These are phyloP conservation scores for Coprinopsis sp. DNA, from an alignment of 768 basidiomycete species.

Conservation along the genomic window DNA sequence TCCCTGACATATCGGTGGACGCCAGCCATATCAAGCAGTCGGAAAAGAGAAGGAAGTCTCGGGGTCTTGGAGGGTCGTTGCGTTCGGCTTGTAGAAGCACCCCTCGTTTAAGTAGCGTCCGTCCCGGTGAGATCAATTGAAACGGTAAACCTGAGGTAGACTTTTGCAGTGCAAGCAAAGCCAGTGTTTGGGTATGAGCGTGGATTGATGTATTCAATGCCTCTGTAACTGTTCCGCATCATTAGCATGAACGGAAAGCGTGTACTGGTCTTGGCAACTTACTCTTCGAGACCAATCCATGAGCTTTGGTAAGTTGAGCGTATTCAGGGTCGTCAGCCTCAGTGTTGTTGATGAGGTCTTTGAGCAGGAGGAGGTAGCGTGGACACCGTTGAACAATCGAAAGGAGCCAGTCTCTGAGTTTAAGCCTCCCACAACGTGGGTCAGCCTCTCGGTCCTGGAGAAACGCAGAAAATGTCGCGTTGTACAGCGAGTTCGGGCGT, in stretches of 20 bases:
- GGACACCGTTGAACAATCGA: slow-evolving; percentile 87
- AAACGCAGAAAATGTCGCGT: slow-evolving; percentile 56
- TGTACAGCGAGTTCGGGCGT: slow-evolving; percentile 39
- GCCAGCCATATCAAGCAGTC: slow-evolving; percentile 80
- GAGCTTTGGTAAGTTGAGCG: slow-evolving; percentile 52
- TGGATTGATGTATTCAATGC: slow-evolving; percentile 78
- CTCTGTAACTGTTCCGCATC: slow-evolving; percentile 50
- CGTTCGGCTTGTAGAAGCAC: slow-evolving; percentile 53
- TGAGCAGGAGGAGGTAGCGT: slow-evolving; percentile 77
- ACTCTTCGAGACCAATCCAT: slow-evolving; percentile 75
- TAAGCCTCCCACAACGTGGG: slow-evolving; percentile 66
- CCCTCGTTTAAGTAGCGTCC: slow-evolving; percentile 70
- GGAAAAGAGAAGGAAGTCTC: slow-evolving; percentile 78
- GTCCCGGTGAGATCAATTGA: slow-evolving; percentile 75
- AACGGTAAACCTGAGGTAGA: slow-evolving; percentile 72
- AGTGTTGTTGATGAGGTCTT: slow-evolving; percentile 72
- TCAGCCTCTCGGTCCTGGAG: slow-evolving; percentile 62
- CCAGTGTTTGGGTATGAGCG: slow-evolving; percentile 70
- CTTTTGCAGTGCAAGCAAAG: slow-evolving; percentile 74
- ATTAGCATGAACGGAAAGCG: background rate
- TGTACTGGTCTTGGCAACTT: slow-evolving; percentile 22
- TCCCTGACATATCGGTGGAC: slow-evolving; percentile 34
- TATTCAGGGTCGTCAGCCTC: slow-evolving; percentile 64
- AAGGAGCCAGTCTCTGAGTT: slow-evolving; percentile 79
- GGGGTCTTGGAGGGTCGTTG: slow-evolving; percentile 45